Evolutionary conservation across 306 rosid species (phyloP).

Genomic region (Neltuma alba): DNA sequence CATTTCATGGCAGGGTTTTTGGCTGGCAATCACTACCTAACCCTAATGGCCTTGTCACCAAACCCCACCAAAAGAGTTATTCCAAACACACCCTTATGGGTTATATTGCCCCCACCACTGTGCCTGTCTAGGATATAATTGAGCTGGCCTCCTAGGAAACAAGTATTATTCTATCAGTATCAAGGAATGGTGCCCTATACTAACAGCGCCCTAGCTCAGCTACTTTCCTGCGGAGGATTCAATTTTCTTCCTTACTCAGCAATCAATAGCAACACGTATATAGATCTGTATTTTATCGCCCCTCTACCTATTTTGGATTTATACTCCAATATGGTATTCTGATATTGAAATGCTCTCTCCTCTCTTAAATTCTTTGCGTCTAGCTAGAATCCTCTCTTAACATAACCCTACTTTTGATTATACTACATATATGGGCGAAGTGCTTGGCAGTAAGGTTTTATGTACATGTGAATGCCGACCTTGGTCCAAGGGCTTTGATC

Average conservation of each 20-base stretch:
- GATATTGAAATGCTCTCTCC: slow-evolving; percentile 5
- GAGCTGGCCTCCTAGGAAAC: slow-evolving; percentile 59
- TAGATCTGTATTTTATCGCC: not conserved
- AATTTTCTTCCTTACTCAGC: not conserved
- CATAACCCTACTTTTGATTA: not conserved
- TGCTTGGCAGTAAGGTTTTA: not conserved
- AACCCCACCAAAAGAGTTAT: slow-evolving; percentile 31
- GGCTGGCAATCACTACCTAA: slow-evolving; percentile 46
- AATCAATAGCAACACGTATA: not conserved
- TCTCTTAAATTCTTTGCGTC: not conserved
- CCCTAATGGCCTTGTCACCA: slow-evolving; percentile 28
- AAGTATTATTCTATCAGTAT: slow-evolving; percentile 17
- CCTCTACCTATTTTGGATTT: not conserved
- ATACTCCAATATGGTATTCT: not conserved
- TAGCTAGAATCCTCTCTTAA: not conserved
- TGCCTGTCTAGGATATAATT: slow-evolving; percentile 39
- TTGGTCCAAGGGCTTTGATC: not conserved
- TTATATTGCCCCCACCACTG: not conserved
- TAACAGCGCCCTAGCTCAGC: not conserved
- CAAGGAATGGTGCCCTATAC: not conserved
- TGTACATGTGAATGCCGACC: not conserved
- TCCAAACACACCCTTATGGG: slow-evolving; percentile 54
- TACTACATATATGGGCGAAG: not conserved
- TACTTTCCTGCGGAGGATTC: not conserved
- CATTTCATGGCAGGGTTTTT: slow-evolving; percentile 27